Base-by-base conservation (phyloP, 2,329 filamentous ascomycete species). In the Talaromyces sp. region DNA sequence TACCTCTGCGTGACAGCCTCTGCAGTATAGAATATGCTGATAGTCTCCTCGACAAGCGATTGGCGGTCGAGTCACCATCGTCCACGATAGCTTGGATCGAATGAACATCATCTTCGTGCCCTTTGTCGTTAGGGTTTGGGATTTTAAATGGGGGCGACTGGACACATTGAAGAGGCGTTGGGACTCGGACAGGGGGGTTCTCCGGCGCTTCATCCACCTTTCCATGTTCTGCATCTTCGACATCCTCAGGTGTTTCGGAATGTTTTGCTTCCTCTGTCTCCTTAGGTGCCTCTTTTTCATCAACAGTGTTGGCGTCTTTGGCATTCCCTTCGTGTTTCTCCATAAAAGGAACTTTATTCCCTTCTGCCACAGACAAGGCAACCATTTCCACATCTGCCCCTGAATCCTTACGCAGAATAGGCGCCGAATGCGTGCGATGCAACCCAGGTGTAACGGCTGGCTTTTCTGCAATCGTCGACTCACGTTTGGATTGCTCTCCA, bases 21-120 rank as follows among this genome's bases (percentile, higher is more conserved):
- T 66, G 70, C 55, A 70, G 62, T 15, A 70, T 55, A 10, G 70
- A 70, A 22, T 59, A 63, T 58, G 74, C 69, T 61, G 72, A 71
- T 39, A 75, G 52, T 42, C 69, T 62, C 62, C 73, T 71, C 11
- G 72, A 73, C 56, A 62, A 55, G 33, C 69, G 65, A 59, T 68
- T 60, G 49, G 73, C 66, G 25, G 66, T 67, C 27, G 66, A 65
- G 51, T 79, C 72, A 3, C 71, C 72, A 33, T 74, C 71, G 65
- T 80, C 67, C 69, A 77, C 70, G 32, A 89, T 89, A 3, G 88
- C 90, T 22, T 90, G 80, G 1, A 90, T 90, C 2, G 88, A 91
- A 30, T 81, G 76, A 62, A 84, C 82, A 22, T 83, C 81, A 33
- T 17, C 39, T 19, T 19, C 30, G 25, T 44, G 19, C 77, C 76